Conservation (phyloP, 2,329 filamentous ascomycete species). For the Apiospora hydei region DNA sequence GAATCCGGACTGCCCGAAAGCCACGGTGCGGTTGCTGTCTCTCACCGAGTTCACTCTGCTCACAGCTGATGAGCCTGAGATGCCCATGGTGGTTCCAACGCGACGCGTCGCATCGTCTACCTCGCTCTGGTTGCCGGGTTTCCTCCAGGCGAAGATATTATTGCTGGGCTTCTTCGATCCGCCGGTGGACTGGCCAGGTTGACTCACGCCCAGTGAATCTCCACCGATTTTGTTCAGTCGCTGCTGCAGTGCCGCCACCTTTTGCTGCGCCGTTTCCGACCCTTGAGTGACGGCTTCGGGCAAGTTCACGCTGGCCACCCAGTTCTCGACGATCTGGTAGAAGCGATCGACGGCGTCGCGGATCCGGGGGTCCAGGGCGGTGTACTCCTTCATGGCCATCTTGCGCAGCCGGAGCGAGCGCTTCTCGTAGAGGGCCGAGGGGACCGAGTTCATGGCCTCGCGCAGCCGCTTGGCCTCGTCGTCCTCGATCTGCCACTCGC, state of each 20-base stretch:
- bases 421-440: slow-evolving; percentile 33
- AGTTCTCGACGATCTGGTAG: neutral
- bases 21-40: neutral
- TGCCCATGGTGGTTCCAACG: neutral
- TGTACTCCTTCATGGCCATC: slow-evolving; percentile 35
- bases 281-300: neutral
- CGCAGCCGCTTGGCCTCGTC: neutral
- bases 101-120: neutral
- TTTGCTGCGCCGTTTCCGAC: neutral
- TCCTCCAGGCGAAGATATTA: neutral
- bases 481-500: neutral
- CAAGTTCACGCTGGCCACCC: neutral
- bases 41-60: too few relatives aligned
- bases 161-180: neutral
- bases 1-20: neutral
- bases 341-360: slow-evolving; percentile 34
- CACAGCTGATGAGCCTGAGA: too few relatives aligned
- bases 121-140: neutral
- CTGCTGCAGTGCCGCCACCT: neutral
- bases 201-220: neutral
- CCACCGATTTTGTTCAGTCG: neutral
- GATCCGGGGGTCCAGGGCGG: slow-evolving; percentile 30
- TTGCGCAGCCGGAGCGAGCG: slow-evolving; percentile 27
- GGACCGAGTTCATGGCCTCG: slow-evolving; percentile 30
- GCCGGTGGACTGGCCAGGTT: neutral